Conservation (phyloP, 176 grass and related monocot genomes). For the Leersia perrieri region DNA sequence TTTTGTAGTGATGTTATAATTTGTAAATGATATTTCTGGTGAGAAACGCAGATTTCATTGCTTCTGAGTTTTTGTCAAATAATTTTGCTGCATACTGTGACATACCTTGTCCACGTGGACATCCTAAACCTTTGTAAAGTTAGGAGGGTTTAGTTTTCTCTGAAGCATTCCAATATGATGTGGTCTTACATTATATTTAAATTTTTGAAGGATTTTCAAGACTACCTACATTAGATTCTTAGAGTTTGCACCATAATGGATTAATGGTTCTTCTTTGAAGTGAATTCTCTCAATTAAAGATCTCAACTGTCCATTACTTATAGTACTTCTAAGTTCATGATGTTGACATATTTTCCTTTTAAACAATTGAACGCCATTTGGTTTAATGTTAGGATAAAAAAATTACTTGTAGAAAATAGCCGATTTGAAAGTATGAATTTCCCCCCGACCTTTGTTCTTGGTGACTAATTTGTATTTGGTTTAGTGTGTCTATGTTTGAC, state of each 20-base stretch:
- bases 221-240: not conserved
- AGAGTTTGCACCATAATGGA: not conserved
- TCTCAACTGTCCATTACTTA: not conserved
- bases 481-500: not conserved
- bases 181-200: conserved; percentile 20
- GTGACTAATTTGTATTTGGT: not conserved
- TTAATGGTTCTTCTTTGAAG: conserved; percentile 15
- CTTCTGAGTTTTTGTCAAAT: not conserved
- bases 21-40: conserved; percentile 2
- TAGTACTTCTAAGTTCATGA: not conserved
- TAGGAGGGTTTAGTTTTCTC: not conserved
- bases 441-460: not conserved
- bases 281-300: not conserved
- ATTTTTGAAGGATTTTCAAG: not conserved
- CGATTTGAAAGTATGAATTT: not conserved
- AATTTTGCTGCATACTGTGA: not conserved
- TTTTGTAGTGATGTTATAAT: not conserved
- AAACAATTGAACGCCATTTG: not conserved
- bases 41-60: not conserved
- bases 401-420: not conserved
- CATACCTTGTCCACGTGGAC: not conserved
- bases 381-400: conserved; percentile 20
- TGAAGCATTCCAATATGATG: not conserved
- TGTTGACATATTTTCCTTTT: not conserved
- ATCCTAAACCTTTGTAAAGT: conserved; percentile 22